Evolutionary conservation across 257 asterid genomes (phyloP).

Genomic region (Oldenlandia corymbosa): DNA sequence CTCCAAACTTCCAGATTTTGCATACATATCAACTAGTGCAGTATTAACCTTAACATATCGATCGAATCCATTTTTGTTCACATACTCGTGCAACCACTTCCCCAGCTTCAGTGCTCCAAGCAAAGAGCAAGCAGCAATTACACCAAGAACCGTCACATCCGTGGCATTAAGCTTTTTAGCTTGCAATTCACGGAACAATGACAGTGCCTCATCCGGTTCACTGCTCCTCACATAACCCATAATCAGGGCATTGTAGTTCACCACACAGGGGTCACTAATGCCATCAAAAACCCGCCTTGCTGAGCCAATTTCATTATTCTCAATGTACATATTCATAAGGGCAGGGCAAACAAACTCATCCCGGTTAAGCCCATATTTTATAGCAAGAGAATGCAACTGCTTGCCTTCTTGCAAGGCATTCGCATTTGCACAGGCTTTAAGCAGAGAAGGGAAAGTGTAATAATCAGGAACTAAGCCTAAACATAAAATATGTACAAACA

Average conservation of each 20-base stretch:
- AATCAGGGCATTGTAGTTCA: slow-evolving; percentile 27
- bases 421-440: slow-evolving; percentile 31
- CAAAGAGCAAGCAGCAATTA: slow-evolving; percentile 33
- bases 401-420: slow-evolving; percentile 31
- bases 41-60: slow-evolving; percentile 33
- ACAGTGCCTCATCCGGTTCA: slow-evolving; percentile 29
- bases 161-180: slow-evolving; percentile 24
- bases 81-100: slow-evolving; percentile 31
- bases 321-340: slow-evolving; percentile 34
- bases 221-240: slow-evolving; percentile 32
- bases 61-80: slow-evolving; percentile 28
- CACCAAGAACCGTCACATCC: slow-evolving; percentile 33
- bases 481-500: slow-evolving; percentile 17
- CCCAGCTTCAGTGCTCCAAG: slow-evolving; percentile 32
- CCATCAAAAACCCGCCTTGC: slow-evolving; percentile 27
- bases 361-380: slow-evolving; percentile 23
- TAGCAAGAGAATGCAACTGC: slow-evolving; percentile 29
- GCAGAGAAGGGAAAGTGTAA: slow-evolving; percentile 38
- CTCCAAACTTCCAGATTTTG: slow-evolving; percentile 40
- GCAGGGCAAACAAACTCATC: slow-evolving; percentile 30
- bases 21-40: slow-evolving; percentile 39
- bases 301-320: slow-evolving; percentile 15
- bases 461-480: slow-evolving; percentile 26
- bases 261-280: slow-evolving; percentile 29
- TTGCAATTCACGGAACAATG: slow-evolving; percentile 29